Evolutionary conservation across 1,284 basidiomycete species (phyloP), one percentile per base, ranked within the genome.

Genomic region (Leccinum holopus): DNA sequence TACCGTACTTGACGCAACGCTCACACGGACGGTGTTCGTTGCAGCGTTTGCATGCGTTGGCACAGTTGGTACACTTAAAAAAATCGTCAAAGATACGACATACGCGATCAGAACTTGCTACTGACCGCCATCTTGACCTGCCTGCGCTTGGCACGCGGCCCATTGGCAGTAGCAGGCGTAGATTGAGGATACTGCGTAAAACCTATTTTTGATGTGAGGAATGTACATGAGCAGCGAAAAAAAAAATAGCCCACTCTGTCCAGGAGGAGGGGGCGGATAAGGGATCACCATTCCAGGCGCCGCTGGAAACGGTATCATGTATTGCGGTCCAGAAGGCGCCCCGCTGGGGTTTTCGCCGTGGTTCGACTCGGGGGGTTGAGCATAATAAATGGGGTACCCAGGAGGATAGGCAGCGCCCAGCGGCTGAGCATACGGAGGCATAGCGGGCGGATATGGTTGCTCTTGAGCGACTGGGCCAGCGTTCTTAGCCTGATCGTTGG

Each of bases 111-210:
- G 37, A 41, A 32, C 39, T 7, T 5, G 47, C 10, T 21, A 70
- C 87, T 77, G 72, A 91, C 88, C 61, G 92, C 92, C 86, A 92
- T 93, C 80, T 94, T 94, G 63, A 94, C 92, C 75, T 94, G 92
- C 71, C 87, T 91, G 63, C 92, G 87, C 75, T 94, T 94, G 2
- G 86, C 79, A 58, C 79, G 80, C 5, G 52, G 75, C 12, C 68
- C 68, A 57, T 67, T 74, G 7, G 68, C 57, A 32, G 69, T 68
- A 55, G 69, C 55, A 57, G 71, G 69, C 63, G 61, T 64, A 41
- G 70, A 63, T 55, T 75, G 70, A 61, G 70, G 61, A 64, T 74
- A 78, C 56, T 72, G 70, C 51, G 63, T 69, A 66, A 64, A 75
- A 47, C 47, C 75, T 69, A 35, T 75, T 51, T 73, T 76, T 79